Conservation (phyloP, 192 early-diverging fungal species). For the Coemansia pectinata region DNA sequence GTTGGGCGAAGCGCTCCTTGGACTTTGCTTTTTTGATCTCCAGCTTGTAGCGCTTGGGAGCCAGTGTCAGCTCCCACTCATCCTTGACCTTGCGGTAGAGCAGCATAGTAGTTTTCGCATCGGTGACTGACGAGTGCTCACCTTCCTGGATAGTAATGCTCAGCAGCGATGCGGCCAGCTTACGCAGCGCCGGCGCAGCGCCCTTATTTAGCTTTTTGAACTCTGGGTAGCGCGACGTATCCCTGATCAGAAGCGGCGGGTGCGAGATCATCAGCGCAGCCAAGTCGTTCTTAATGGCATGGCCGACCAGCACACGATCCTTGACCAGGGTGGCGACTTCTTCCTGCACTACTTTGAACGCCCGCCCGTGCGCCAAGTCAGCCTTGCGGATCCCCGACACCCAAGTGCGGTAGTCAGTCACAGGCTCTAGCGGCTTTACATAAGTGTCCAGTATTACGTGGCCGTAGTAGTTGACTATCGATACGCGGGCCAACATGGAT, state of each 20-base stretch:
- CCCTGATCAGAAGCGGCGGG: constrained; percentile 74
- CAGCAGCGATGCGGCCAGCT: constrained; percentile 72
- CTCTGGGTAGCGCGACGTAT: constrained; percentile 78
- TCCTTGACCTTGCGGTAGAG: constrained; percentile 81
- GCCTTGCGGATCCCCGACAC: constrained; percentile 90
- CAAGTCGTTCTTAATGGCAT: constrained; percentile 90
- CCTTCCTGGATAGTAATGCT: constrained; percentile 84
- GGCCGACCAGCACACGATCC: constrained; percentile 87
- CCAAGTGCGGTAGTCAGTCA: constrained; percentile 92
- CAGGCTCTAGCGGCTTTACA: constrained; percentile 77
- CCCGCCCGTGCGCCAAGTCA: constrained; percentile 60
- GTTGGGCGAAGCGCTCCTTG: constrained; percentile 43
- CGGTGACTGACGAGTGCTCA: constrained; percentile 85
- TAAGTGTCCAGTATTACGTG: constrained; percentile 80
- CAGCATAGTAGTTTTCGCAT: constrained; percentile 88
- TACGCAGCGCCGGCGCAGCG: constrained; percentile 69
- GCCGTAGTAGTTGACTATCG: constrained; percentile 93
- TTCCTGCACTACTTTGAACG: constrained; percentile 80
- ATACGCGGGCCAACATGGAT: constrained; percentile 91
- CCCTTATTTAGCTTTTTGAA: constrained; percentile 70
- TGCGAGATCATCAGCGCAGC: constrained; percentile 77
- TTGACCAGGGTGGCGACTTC: constrained; percentile 80
- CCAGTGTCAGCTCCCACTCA: constrained; percentile 72
- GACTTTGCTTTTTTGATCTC: constrained; percentile 30
- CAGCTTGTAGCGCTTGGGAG: constrained; percentile 38